Percentiles rank a stretch among this genome's conserved stretches.
Evolutionary conservation across 169 alveolate genomes (phyloP).

Genomic region (Cryptosporidium muris): DNA sequence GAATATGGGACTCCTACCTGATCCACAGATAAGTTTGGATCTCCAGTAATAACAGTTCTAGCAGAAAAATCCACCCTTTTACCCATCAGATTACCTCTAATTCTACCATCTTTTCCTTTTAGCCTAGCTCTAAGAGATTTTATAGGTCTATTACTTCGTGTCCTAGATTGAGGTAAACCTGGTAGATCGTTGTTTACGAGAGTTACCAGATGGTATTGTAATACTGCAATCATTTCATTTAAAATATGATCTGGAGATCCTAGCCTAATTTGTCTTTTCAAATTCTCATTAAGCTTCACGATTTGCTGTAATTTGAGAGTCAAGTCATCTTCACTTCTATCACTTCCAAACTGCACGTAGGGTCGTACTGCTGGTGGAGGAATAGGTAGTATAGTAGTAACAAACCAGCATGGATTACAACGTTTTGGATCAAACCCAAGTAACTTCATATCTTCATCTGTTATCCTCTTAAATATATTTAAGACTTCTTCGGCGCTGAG

Average conservation of each 20-base stretch:
- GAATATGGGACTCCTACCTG: slow-evolving; percentile 98
- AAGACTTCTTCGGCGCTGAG: slow-evolving; percentile 89
- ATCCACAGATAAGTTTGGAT: slow-evolving; percentile 96
- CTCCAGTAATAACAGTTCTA: slow-evolving; percentile 99
- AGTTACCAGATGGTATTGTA: slow-evolving; percentile 96
- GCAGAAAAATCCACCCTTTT: slow-evolving; percentile 99
- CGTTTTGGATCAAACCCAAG: slow-evolving; percentile 94
- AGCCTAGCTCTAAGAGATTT: slow-evolving; percentile 97
- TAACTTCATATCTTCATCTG: slow-evolving; percentile 88
- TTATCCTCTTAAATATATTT: slow-evolving; percentile 86
- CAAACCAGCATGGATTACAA: slow-evolving; percentile 95
- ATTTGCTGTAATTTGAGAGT: slow-evolving; percentile 95
- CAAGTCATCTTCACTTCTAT: slow-evolving; percentile 97
- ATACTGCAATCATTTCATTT: slow-evolving; percentile 88
- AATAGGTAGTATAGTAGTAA: slow-evolving; percentile 93
- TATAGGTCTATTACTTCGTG: slow-evolving; percentile 95
- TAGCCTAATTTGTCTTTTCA: slow-evolving; percentile 85
- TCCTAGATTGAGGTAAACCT: slow-evolving; percentile 94
- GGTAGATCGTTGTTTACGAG: slow-evolving; percentile 96
- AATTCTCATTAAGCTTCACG: slow-evolving; percentile 90
- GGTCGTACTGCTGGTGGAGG: slow-evolving; percentile 99
- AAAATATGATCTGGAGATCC: slow-evolving; percentile 92
- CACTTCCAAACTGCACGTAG: slow-evolving; percentile 91
- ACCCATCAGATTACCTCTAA: slow-evolving; percentile 99
- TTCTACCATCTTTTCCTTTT: slow-evolving; percentile 98